Evolutionary conservation across 2,329 filamentous ascomycete species (phyloP).

Genomic region (Colletotrichum sp.): DNA sequence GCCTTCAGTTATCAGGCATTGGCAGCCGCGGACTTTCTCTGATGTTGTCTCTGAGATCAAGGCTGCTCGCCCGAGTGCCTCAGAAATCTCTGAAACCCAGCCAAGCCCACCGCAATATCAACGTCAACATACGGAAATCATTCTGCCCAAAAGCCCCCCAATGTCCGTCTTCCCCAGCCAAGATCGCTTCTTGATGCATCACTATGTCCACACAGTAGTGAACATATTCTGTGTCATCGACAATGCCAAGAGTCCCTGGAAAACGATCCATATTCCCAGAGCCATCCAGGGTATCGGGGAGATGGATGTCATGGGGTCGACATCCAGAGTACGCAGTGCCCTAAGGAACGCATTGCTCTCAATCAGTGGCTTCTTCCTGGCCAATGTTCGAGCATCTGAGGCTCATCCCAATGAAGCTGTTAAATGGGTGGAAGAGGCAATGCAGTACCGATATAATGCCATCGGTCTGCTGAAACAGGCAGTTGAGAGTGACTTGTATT

Average conservation of each 20-base stretch:
- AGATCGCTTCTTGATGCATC: constrained; percentile 28
- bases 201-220: constrained; percentile 28
- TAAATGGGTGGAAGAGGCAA: constrained; percentile 20
- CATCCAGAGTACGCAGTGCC: constrained; percentile 26
- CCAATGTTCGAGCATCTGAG: constrained; percentile 24
- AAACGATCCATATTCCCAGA: constrained; percentile 29
- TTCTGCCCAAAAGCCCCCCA: not conserved
- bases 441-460: constrained; percentile 19
- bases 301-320: constrained; percentile 25
- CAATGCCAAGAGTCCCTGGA: constrained; percentile 30
- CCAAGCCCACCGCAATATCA: not conserved
- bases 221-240: constrained; percentile 31
- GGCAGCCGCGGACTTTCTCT: not conserved
- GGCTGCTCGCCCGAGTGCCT: not conserved
- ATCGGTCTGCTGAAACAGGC: constrained; percentile 26
- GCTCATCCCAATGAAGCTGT: not conserved
- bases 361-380: constrained; percentile 29
- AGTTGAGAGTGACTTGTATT: constrained; percentile 20
- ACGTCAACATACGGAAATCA: not conserved
- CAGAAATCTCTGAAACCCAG: not conserved
- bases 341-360: constrained; percentile 27
- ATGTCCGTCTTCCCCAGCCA: not conserved
- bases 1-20: not conserved
- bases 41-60: not conserved
- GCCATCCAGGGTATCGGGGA: constrained; percentile 28